Base-by-base conservation (phyloP, 2,329 filamentous ascomycete genomes). In the Cladorrhinum sp. region DNA sequence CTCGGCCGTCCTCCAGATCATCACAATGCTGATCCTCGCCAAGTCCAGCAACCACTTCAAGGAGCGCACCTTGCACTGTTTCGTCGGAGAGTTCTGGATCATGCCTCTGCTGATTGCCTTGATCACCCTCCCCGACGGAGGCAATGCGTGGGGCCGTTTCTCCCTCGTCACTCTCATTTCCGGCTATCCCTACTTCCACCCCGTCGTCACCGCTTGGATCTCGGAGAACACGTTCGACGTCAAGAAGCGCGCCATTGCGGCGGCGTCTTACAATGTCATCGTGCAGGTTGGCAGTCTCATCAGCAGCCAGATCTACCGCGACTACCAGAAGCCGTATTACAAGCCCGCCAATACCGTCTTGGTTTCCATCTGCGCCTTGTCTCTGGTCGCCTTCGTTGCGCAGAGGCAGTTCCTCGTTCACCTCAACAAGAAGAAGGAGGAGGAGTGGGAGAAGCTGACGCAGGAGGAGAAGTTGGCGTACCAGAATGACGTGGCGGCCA, bases 111-210 rank as follows among this genome's bases (percentile, higher is more conserved):
- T 86, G 10, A 77, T 83, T 14, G 79, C 80, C 0, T 72, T 86
- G 12, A 74, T 82, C 36, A 74, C 77, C 0, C 69, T 86, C 0
- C 82, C 82, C 0, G 73, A 77, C 10, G 73, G 73, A 20, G 78
- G 77, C 0, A 76, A 77, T 20, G 73, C 80, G 14, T 86, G 84
- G 84, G 73, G 72, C 0, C 74, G 82, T 16, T 86, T 79, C 73
- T 72, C 75, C 1, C 69, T 85, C 28, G 74, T 81, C 16, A 81
- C 80, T 1, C 67, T 86, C 42, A 75, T 86, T 30, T 76, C 82
- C 10, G 82, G 82, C 1, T 79, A 81, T 60, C 84, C 84, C 0
- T 86, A 86, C 66, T 81, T 84, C 57, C 84, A 86, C 65, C 82
- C 84, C 2, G 77, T 85, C 16, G 74, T 81, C 10, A 75, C 76